A percentile compares a stretch with the other conserved stretches of the same genome.
These are phyloP conservation scores for Jacaranda mimosifolia DNA, from an alignment of 257 asterid genomes.

Conservation along the genomic window DNA sequence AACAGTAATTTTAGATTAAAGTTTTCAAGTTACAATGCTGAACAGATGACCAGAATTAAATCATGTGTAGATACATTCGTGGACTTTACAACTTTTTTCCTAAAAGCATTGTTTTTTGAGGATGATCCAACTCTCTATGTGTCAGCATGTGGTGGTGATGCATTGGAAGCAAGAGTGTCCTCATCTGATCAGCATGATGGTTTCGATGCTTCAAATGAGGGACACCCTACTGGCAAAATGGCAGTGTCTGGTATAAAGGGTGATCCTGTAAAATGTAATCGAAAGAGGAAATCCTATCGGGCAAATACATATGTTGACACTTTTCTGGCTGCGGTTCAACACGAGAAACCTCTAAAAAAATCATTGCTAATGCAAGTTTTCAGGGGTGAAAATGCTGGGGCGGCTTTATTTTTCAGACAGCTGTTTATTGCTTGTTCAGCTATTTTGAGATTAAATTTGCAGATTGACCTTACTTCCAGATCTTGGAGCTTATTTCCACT, in stretches of 20 bases:
- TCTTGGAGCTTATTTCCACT: slow-evolving; percentile 58
- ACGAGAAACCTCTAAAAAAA: slow-evolving; percentile 53
- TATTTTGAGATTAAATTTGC: slow-evolving; percentile 66
- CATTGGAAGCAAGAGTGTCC: slow-evolving; percentile 30
- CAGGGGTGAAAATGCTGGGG: slow-evolving; percentile 70
- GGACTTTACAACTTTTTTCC: slow-evolving; percentile 45
- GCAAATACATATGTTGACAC: slow-evolving; percentile 52
- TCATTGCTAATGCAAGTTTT: slow-evolving; percentile 59
- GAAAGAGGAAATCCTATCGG: slow-evolving; percentile 38
- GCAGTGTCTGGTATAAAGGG: slow-evolving; percentile 38
- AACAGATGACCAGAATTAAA: slow-evolving; percentile 51
- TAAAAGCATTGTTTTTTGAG: slow-evolving; percentile 61
- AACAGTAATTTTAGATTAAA: slow-evolving; percentile 43
- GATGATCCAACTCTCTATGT: slow-evolving; percentile 45
- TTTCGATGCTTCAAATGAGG: slow-evolving; percentile 41
- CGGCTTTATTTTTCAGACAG: slow-evolving; percentile 68
- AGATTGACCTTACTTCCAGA: slow-evolving; percentile 51
- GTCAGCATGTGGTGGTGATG: slow-evolving; percentile 35
- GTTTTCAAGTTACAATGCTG: slow-evolving; percentile 48
- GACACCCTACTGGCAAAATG: slow-evolving; percentile 34
- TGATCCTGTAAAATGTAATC: slow-evolving; percentile 35
- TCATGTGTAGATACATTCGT: slow-evolving; percentile 55
- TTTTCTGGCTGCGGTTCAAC: slow-evolving; percentile 60
- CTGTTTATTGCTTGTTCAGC: slow-evolving; percentile 82
- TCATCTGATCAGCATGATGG: slow-evolving; percentile 39